Conservation (phyloP, 2,329 filamentous ascomycete species). For the Aspergillus fumigatiaffinis region DNA sequence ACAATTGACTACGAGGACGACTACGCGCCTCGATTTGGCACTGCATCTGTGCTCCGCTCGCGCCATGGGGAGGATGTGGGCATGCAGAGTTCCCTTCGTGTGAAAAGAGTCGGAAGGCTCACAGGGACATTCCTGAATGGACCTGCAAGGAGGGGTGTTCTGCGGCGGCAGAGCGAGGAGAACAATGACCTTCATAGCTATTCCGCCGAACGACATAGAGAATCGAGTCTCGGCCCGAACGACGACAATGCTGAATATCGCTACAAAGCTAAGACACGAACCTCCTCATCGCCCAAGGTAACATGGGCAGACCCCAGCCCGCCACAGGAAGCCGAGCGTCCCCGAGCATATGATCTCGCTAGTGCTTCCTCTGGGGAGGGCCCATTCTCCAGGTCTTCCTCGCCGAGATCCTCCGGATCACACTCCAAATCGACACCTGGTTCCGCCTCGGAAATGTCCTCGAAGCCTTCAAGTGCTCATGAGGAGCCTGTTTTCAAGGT, state of each 20-base stretch:
- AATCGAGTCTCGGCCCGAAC: conserved; percentile 26
- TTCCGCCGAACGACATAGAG: conserved; percentile 24
- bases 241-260: conserved; percentile 26
- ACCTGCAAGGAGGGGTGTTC: conserved; percentile 70
- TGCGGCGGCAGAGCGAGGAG: conserved; percentile 60
- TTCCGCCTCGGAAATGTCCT: conserved; percentile 38
- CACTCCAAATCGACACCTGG: conserved; percentile 40
- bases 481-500: conserved; percentile 56
- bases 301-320: conserved; percentile 36
- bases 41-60: conserved; percentile 36
- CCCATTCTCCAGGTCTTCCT: conserved; percentile 31
- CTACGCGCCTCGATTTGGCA: conserved; percentile 26
- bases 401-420: conserved; percentile 33
- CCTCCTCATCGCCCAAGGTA: conserved; percentile 32
- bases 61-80: conserved; percentile 60
- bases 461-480: conserved; percentile 38
- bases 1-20: conserved; percentile 33
- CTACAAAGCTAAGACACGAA: conserved; percentile 16
- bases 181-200: conserved; percentile 45
- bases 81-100: conserved; percentile 68
- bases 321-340: conserved; percentile 18
- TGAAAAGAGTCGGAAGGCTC: conserved; percentile 72
- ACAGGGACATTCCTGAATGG: conserved; percentile 75
- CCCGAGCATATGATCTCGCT: conserved; percentile 20
- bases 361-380: conserved; percentile 20